Evolutionary conservation across 257 asterid species (phyloP).

Genomic region (Agastache rugosa): DNA sequence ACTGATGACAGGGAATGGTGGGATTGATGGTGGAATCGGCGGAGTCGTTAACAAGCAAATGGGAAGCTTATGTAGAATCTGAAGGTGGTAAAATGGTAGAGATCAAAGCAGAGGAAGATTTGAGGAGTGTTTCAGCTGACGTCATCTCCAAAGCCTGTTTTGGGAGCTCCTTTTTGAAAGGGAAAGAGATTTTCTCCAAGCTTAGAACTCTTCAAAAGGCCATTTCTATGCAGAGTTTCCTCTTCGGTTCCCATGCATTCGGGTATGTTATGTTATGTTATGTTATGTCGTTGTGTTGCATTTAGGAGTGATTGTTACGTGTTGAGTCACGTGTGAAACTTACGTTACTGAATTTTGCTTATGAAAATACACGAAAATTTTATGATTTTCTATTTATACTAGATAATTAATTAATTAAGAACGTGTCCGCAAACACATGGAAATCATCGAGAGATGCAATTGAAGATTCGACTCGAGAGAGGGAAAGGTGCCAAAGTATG

Average conservation of each 20-base stretch:
- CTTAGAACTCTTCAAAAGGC: constrained; percentile 78
- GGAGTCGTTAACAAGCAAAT: constrained; percentile 50
- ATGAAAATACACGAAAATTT: too few species aligned
- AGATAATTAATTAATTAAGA: too few species aligned
- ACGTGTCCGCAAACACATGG: too few species aligned
- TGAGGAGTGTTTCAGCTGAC: constrained; percentile 80
- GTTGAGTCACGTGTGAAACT: too few species aligned
- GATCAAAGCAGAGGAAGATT: constrained; percentile 65
- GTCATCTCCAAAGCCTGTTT: constrained; percentile 85
- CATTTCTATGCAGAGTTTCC: constrained; percentile 59
- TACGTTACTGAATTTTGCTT: too few species aligned
- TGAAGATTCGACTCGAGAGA: too few species aligned
- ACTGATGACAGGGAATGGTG: constrained; percentile 60
- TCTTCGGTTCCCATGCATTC: constrained; percentile 58
- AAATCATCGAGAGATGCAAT: too few species aligned
- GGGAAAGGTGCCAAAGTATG: too few species aligned
- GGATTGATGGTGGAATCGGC: constrained; percentile 75
- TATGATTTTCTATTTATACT: too few species aligned
- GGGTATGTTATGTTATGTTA: constrained; percentile 42
- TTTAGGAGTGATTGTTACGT: too few species aligned
- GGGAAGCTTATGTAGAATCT: constrained; percentile 61
- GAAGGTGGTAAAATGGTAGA: constrained; percentile 51
- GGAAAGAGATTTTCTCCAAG: constrained; percentile 71
- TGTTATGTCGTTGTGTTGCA: too few species aligned
- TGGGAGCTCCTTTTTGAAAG: constrained; percentile 77